Evolutionary conservation across 352 stramenopile species (phyloP), one percentile per base, ranked within the genome.

Genomic region (Pythium pyrilobum): DNA sequence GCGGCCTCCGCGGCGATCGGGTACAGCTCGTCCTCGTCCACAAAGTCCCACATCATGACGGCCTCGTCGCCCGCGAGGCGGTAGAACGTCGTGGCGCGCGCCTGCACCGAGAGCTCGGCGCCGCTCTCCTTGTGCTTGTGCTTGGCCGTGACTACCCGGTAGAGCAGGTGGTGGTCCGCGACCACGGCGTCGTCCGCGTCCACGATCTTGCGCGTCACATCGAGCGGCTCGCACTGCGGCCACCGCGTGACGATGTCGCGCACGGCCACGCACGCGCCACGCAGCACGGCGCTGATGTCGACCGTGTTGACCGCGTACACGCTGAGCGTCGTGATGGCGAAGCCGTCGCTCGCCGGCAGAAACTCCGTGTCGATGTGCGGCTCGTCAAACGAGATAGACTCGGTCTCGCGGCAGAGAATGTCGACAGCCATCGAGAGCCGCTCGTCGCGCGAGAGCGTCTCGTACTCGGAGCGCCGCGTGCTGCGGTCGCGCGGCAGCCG

Each of bases 11-110:
- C 54, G 7, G 64, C 50, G 15, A 57, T 24, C 18, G 69, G 69
- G 24, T 71, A 64, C 33, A 74, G 46, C 21, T 78, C 66, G 39
- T 79, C 66, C 4, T 46, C 55, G 40, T 79, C 70, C 13, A 76
- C 70, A 41, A 59, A 79, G 36, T 76, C 67, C 66, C 70, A 79
- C 3, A 74, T 56, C 29, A 78, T 38, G 20, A 78, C 60, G 27
- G 56, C 66, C 27, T 61, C 64, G 7, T 62, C 64, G 8, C 53
- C 56, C 10, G 49, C 34, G 38, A 74, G 61, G 3, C 56, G 53
- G 23, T 70, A 74, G 41, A 66, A 71, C n/a, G 60, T 68, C 5
- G 67, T 38, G 24, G 59, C 58, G 9, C 59, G 49, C 2, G 54
- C 42, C 48, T 79, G 51, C 2, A 66, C 55, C 2, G 37, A 59